These are phyloP conservation scores for Daedaleopsis sinensis DNA, from an alignment of 768 basidiomycete genomes.

Conservation along the genomic window DNA sequence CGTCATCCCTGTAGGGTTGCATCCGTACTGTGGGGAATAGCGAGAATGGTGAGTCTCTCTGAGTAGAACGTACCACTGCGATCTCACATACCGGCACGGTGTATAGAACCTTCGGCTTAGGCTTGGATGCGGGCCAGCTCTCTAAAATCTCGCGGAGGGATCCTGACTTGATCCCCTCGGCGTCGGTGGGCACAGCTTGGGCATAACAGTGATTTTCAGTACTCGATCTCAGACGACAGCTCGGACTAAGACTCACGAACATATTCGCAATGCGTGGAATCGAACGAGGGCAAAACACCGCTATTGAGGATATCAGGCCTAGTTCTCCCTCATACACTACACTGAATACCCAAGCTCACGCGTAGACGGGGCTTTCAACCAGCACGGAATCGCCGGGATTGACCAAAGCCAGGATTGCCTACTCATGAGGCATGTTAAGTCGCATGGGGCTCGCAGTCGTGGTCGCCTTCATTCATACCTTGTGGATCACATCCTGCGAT, in stretches of 20 bases:
- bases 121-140: constrained; percentile 76
- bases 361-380: constrained; percentile 83
- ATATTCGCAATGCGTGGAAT: constrained; percentile 54
- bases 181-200: constrained; percentile 80
- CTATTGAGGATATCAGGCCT: constrained; percentile 34
- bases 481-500: constrained; percentile 89
- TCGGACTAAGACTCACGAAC: constrained; percentile 46
- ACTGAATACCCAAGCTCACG: constrained; percentile 44
- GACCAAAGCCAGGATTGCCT: constrained; percentile 77
- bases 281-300: constrained; percentile 71
- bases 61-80: no score
- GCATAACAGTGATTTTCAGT: no score
- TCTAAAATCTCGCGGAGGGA: constrained; percentile 69
- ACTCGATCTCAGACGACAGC: no score
- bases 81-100: constrained; percentile 71
- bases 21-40: constrained; percentile 77
- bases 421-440: neutral
- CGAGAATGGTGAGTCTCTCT: no score
- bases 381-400: constrained; percentile 83
- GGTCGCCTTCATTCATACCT: no score
- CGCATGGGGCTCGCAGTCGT: no score
- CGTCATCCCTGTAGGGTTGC: constrained; percentile 88
- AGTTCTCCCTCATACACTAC: neutral
- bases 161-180: constrained; percentile 64
- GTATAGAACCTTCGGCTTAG: constrained; percentile 80